Percentiles rank a stretch among this genome's conserved stretches.
phyloP scores from a whole-genome alignment of 106 monocot genomes.

The Allium sativum region DNA sequence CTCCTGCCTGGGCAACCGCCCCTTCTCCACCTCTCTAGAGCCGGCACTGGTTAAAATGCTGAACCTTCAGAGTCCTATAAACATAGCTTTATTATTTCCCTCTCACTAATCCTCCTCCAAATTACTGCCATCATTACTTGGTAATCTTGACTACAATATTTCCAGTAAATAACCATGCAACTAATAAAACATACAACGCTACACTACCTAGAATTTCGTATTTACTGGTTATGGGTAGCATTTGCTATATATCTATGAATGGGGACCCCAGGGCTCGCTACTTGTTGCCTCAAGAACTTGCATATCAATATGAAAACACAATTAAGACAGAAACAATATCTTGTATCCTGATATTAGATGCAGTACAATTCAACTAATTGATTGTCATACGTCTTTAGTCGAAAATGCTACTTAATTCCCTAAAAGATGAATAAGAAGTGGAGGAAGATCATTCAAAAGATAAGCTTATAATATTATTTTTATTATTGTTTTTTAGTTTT shows the following conservation, averaged over 20 bases:
- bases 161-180: not conserved
- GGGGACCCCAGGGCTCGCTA: slow-evolving; percentile 97
- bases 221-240: slow-evolving; percentile 74
- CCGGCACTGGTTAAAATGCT: no score
- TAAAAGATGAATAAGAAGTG: no score
- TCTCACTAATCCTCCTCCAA: slow-evolving; percentile 93
- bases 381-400: no score
- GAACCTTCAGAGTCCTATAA: no score
- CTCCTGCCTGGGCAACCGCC: no score
- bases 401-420: no score
- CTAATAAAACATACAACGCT: not conserved
- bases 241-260: slow-evolving; percentile 86
- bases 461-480: no score
- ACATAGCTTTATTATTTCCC: slow-evolving; percentile 98
- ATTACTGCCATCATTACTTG: slow-evolving; percentile 79
- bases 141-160: slow-evolving; percentile 68
- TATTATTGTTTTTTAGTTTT: no score
- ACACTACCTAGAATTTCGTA: not conserved
- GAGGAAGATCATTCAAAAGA: no score
- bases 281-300: slow-evolving; percentile 96
- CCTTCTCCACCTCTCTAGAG: no score
- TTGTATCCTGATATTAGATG: no score
- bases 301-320: not conserved
- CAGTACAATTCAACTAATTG: no score
- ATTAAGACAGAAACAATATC: not conserved